Conservation (phyloP, 345 rosid genomes). For the Kernera saxatilis region DNA sequence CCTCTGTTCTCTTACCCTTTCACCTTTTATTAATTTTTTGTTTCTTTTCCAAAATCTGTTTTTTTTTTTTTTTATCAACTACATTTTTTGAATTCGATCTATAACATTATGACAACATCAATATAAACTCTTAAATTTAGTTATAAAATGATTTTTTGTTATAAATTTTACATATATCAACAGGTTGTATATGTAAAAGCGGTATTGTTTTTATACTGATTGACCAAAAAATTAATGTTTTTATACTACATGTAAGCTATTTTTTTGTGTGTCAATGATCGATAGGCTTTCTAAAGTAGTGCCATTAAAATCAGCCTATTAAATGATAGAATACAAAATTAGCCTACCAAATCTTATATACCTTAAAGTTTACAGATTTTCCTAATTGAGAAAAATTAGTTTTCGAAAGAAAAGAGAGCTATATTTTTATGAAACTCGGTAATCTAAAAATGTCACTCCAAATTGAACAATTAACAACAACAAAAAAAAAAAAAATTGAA, state of each 20-base stretch:
- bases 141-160: not conserved
- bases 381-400: not conserved
- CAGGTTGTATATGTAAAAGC: not conserved
- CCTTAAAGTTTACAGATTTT: not conserved
- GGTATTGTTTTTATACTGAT: not conserved
- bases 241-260: not conserved
- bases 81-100: not conserved
- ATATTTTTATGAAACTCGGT: not conserved
- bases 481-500: not conserved
- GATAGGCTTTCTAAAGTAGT: not conserved
- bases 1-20: no score
- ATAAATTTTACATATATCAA: not conserved
- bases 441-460: no score
- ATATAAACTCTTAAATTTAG: no score
- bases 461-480: no score
- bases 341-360: not conserved
- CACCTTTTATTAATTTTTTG: not conserved
- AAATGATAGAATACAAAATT: not conserved
- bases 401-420: not conserved
- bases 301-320: not conserved
- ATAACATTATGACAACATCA: no score
- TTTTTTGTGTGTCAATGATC: not conserved
- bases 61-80: not conserved
- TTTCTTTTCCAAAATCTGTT: not conserved
- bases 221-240: not conserved